A percentile compares a stretch with the other conserved stretches of the same genome.
phyloP scores from a whole-genome alignment of 192 early-diverging fungal species.

The Globomyces pollinis-pini region DNA sequence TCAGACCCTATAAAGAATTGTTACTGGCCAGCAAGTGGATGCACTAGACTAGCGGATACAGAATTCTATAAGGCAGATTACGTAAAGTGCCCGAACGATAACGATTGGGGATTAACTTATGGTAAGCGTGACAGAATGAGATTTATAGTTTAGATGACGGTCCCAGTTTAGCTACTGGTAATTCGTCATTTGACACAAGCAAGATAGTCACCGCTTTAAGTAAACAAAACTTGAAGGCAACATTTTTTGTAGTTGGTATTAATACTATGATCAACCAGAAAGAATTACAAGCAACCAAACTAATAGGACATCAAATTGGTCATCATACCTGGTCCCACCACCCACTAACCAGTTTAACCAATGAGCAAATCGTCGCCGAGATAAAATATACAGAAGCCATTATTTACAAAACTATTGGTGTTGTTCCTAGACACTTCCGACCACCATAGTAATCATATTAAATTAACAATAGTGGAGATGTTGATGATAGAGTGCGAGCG shows the following conservation, averaged over 20 bases:
- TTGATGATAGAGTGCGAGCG: conserved; percentile 51
- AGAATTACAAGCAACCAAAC: conserved; percentile 33
- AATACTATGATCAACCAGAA: conserved; percentile 38
- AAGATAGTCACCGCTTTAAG: too few species aligned
- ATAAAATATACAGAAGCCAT: conserved; percentile 46
- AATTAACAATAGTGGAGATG: too few species aligned
- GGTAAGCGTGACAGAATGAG: too few species aligned
- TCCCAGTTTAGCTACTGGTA: too few species aligned
- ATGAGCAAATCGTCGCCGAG: conserved; percentile 57
- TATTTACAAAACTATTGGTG: conserved; percentile 41
- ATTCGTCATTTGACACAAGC: too few species aligned
- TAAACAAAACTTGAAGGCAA: neutral
- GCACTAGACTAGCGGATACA: too few species aligned
- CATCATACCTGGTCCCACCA: conserved; percentile 53
- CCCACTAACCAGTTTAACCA: conserved; percentile 44
- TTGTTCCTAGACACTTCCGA: conserved; percentile 51
- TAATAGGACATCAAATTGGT: conserved; percentile 46
- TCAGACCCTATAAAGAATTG: neutral
- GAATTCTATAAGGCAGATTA: too few species aligned
- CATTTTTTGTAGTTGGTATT: conserved; percentile 49
- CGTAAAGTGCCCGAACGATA: neutral
- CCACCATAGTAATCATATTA: too few species aligned
- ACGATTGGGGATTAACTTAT: neutral
- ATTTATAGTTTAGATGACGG: too few species aligned
- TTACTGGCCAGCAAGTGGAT: neutral